Percentiles rank a stretch among this genome's conserved stretches.
Evolutionary conservation across 179 eudicot species (phyloP).

Genomic region (Vitellaria paradoxa): DNA sequence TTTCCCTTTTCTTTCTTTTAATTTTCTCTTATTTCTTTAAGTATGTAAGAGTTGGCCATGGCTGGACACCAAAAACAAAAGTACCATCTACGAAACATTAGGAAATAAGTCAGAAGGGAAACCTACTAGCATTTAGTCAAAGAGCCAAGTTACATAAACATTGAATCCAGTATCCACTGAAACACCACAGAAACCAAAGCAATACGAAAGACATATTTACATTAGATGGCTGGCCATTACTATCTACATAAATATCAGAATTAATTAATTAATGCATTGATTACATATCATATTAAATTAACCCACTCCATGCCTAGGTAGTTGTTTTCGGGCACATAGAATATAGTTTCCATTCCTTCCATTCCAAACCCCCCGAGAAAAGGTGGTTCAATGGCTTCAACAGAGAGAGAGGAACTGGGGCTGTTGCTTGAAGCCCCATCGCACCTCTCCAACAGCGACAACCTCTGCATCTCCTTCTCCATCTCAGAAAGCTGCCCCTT

Average conservation of each 20-base stretch:
- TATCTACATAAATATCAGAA: background rate
- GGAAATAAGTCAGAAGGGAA: background rate
- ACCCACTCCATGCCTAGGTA: constrained; percentile 33
- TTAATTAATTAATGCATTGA: background rate
- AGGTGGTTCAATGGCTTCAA: constrained; percentile 49
- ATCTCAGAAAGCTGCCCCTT: constrained; percentile 59
- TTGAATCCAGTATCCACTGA: background rate
- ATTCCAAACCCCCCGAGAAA: constrained; percentile 46
- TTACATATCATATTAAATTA: constrained; percentile 28
- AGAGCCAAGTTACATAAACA: background rate
- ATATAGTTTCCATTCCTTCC: constrained; percentile 39
- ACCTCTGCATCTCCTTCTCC: constrained; percentile 46
- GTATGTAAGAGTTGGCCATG: background rate
- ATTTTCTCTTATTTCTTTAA: too few species aligned
- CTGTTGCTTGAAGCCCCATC: constrained; percentile 63
- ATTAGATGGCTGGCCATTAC: background rate
- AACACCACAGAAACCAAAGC: background rate
- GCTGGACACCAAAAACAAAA: background rate
- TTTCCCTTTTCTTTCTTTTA: too few species aligned
- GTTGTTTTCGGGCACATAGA: constrained; percentile 25
- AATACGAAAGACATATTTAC: background rate
- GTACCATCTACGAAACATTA: background rate
- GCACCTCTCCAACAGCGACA: constrained; percentile 24
- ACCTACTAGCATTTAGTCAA: background rate
- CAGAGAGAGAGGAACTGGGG: constrained; percentile 63